These are phyloP conservation scores for Cyberlindnera mrakii DNA, from an alignment of 805 yeast species.

Conservation along the genomic window DNA sequence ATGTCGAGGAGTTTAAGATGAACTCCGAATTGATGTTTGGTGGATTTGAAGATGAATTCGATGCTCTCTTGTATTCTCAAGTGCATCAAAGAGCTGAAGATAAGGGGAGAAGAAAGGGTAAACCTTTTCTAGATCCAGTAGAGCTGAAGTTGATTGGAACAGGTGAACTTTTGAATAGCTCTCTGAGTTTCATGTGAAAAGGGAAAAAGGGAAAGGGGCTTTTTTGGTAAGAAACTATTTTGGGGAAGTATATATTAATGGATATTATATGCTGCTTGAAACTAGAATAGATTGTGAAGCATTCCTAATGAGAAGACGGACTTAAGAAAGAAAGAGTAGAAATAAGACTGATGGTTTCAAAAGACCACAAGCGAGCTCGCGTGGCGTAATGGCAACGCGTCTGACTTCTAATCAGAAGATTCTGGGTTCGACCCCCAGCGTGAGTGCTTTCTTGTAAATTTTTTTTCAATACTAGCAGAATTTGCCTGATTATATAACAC, in stretches of 20 bases:
- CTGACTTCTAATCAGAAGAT: constrained; percentile 50
- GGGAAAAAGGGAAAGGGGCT: too few species aligned
- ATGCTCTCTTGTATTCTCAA: constrained; percentile 11
- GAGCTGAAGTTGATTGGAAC: constrained; percentile 11
- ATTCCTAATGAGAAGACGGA: too few species aligned
- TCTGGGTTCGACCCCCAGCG: constrained; percentile 53
- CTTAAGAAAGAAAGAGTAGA: too few species aligned
- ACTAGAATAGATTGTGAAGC: too few species aligned
- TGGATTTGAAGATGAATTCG: constrained; percentile 18
- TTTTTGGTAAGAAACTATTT: too few species aligned
- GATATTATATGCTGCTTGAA: too few species aligned
- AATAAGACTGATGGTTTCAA: too few species aligned
- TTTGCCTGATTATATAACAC: too few species aligned
- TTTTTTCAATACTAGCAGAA: too few species aligned
- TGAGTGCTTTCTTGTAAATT: constrained; percentile 32
- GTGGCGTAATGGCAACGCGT: constrained; percentile 55
- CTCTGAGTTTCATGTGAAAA: too few species aligned
- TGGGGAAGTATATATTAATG: too few species aligned
- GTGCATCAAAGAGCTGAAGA: constrained; percentile 8
- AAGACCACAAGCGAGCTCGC: constrained; percentile 31
- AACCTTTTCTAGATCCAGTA: constrained; percentile 9
- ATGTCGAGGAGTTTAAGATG: constrained; percentile 9
- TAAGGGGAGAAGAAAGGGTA: constrained; percentile 6
- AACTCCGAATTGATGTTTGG: constrained; percentile 4
- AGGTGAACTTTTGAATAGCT: constrained; percentile 4